Evolutionary conservation across 2,329 filamentous ascomycete species (phyloP), one percentile per base, ranked within the genome.

Genomic region (Botryotinia convoluta): DNA sequence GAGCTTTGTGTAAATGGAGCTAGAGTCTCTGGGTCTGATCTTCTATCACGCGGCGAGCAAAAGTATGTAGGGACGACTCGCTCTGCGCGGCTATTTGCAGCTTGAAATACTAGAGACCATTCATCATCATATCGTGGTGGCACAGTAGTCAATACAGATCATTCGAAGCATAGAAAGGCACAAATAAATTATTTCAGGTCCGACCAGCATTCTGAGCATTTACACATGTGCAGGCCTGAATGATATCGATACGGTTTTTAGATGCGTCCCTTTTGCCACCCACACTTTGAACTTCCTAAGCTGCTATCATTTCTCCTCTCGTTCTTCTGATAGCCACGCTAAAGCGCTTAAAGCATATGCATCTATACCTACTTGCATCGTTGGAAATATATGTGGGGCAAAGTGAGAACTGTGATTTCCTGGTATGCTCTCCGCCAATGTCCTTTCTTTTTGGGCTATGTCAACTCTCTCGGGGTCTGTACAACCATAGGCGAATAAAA

Each of bases 401-500:
- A 62, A 62, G 26, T 39, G 60, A 4, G 60, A 39, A 26, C 35
- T 39, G 26, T 62, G 60, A 62, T 62, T 62, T 39, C 60, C 60
- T n/a, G 22, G 35, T 39, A 39, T 83, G 37, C 73, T 71, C 68
- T 87, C 85, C 67, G 84, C 79, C 64, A 83, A 76, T 48, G 76
- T 83, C 0, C 85, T 85, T 62, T 85, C 84, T 72, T 79, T 82
- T 78, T 84, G 82, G 18, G 82, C 83, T 74, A 83, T 79, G 72
- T 87, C 85, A 44, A 84, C 84, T 0, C 87, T 87, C 0, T 89
- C 89, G 75, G 88, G 84, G 16, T 26, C 35, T 2, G 69, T 63
- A 76, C 86, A 82, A 82, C 87, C 90, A 77, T 89, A 90, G 63
- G 82, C 85, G 22, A 71, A 71, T 29, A 71, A 74, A 83, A 84